phyloP scores from a whole-genome alignment of 345 rosid species.

The Erucastrum elatum region DNA sequence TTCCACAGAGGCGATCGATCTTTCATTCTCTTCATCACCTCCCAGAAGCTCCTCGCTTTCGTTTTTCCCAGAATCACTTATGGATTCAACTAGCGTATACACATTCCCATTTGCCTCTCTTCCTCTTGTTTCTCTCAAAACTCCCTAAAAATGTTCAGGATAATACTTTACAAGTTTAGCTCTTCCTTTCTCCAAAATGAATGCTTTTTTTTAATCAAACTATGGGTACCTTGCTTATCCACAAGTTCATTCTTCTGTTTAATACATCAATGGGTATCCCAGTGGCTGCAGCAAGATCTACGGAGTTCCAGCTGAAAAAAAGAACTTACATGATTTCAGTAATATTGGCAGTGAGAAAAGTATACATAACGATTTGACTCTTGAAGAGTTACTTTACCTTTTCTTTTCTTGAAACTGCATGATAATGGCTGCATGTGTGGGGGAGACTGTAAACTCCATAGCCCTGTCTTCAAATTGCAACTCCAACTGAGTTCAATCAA shows the following conservation, averaged over 20 bases:
- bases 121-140: conserved; percentile 70
- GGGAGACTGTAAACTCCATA: conserved; percentile 77
- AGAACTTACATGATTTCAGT: conserved; percentile 13
- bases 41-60: conserved; percentile 61
- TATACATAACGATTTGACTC: conserved; percentile 1
- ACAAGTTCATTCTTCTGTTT: conserved; percentile 74
- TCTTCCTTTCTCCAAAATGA: background rate
- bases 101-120: conserved; percentile 47
- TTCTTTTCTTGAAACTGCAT: conserved; percentile 93
- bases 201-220: background rate
- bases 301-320: conserved; percentile 71
- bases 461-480: conserved; percentile 87
- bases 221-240: conserved; percentile 75
- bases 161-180: conserved; percentile 9
- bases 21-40: conserved; percentile 84
- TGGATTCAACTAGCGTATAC: conserved; percentile 68
- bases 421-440: conserved; percentile 88
- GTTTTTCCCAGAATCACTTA: conserved; percentile 58
- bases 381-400: conserved; percentile 46
- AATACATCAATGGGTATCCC: conserved; percentile 76
- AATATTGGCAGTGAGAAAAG: background rate
- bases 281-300: conserved; percentile 62
- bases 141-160: conserved; percentile 54
- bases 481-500: conserved; percentile 61
- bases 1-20: conserved; percentile 78